These are phyloP conservation scores for Theileria equi DNA, from an alignment of 169 alveolate genomes.

Conservation along the genomic window DNA sequence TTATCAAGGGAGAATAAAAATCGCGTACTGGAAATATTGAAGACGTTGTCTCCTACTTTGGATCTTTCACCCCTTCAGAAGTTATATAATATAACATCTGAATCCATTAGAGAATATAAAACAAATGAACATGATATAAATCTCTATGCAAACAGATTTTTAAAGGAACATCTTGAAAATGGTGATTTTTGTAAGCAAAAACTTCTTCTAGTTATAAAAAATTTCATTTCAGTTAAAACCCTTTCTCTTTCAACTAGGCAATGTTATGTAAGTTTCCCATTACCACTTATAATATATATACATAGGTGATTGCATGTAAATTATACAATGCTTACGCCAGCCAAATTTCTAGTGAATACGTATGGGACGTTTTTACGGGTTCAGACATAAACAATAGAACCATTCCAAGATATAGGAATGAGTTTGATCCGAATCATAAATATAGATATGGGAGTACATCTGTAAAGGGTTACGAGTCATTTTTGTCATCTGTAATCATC, in stretches of 20 bases:
- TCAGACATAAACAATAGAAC: neutral
- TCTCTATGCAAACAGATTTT: slow-evolving; percentile 11
- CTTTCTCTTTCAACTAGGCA: slow-evolving; percentile 36
- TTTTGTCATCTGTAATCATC: slow-evolving; percentile 43
- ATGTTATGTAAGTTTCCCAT: slow-evolving; percentile 16
- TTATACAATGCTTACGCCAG: slow-evolving; percentile 58
- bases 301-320: slow-evolving; percentile 36
- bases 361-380: slow-evolving; percentile 1
- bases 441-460: slow-evolving; percentile 25
- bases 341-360: slow-evolving; percentile 49
- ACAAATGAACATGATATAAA: neutral
- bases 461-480: slow-evolving; percentile 27
- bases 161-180: slow-evolving; percentile 9
- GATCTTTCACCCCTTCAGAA: neutral
- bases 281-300: neutral
- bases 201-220: slow-evolving; percentile 23
- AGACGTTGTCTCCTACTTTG: slow-evolving; percentile 4
- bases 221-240: slow-evolving; percentile 27
- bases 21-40: slow-evolving; percentile 2
- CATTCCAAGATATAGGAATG: too few species aligned
- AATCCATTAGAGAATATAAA: neutral
- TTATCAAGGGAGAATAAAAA: slow-evolving; percentile 2
- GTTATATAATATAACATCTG: slow-evolving; percentile 3
- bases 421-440: neutral
- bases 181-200: slow-evolving; percentile 26